These are phyloP conservation scores for Coleophoma eucalyptorum DNA, from an alignment of 2,329 filamentous ascomycete genomes.

Conservation along the genomic window DNA sequence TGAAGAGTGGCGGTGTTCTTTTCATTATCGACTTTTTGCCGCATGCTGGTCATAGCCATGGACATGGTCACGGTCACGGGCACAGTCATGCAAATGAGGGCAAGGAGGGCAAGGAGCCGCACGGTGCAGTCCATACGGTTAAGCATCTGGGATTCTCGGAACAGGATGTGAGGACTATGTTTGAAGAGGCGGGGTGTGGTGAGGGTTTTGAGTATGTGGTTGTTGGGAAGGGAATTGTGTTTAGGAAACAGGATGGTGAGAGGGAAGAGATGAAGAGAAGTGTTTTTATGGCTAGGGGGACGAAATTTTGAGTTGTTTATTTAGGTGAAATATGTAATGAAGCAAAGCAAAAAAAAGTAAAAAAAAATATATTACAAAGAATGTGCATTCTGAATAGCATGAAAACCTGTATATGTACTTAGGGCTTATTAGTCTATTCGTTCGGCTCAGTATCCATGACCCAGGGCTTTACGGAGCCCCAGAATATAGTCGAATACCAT, in stretches of 20 bases:
- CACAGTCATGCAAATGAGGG: conserved; percentile 10
- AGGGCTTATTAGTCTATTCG: too few species aligned
- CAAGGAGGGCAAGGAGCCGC: conserved; percentile 16
- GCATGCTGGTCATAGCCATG: conserved; percentile 31
- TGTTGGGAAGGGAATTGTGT: conserved; percentile 23
- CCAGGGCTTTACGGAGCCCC: conserved; percentile 24
- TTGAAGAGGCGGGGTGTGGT: conserved; percentile 57
- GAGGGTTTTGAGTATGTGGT: conserved; percentile 49
- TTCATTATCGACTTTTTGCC: conserved; percentile 66
- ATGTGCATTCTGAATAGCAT: too few species aligned
- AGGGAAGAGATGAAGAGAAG: not conserved
- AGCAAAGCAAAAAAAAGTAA: too few species aligned
- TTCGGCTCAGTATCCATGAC: too few species aligned
- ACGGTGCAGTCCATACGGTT: conserved; percentile 44
- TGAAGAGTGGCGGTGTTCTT: conserved; percentile 63
- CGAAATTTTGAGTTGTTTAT: not conserved
- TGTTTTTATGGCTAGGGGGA: not conserved
- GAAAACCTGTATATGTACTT: too few species aligned
- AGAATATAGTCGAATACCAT: conserved; percentile 31
- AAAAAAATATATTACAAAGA: too few species aligned
- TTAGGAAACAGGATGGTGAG: conserved; percentile 8
- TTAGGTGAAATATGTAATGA: too few species aligned
- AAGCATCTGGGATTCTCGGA: conserved; percentile 64
- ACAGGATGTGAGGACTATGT: conserved; percentile 55
- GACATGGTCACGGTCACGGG: not conserved